Evolutionary conservation across 176 grass and related monocot species (phyloP).

Genomic region (Aegilops tauschii): DNA sequence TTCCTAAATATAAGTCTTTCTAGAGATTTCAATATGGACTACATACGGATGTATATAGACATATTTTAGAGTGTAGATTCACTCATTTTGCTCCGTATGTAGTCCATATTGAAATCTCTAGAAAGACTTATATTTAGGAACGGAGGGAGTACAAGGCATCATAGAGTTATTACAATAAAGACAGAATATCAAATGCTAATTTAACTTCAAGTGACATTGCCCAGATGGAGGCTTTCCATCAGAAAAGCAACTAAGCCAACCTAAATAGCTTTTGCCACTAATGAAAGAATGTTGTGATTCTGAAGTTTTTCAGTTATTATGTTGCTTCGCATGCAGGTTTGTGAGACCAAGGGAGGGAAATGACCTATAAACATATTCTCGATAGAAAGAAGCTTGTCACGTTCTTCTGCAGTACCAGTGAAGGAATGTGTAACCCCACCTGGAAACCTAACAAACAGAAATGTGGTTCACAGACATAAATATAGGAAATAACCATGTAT

Average conservation of each 20-base stretch:
- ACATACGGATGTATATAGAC: no score
- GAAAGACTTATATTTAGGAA: no score
- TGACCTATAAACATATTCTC: slow-evolving; percentile 93
- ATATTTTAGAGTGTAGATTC: no score
- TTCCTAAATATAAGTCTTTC: no score
- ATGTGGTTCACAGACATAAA: background rate
- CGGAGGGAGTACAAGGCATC: background rate
- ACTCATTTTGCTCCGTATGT: no score
- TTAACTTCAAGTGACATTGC: background rate
- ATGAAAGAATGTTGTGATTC: background rate
- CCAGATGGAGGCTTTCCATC: slow-evolving; percentile 3
- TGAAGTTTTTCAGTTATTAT: slow-evolving; percentile 3
- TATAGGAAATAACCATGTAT: background rate
- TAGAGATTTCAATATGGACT: no score
- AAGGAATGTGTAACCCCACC: slow-evolving; percentile 93
- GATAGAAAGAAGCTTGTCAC: slow-evolving; percentile 75
- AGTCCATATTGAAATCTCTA: no score
- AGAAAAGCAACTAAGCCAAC: background rate
- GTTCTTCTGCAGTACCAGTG: slow-evolving; percentile 83
- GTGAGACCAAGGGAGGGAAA: background rate
- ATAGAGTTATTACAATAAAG: background rate
- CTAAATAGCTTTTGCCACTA: background rate
- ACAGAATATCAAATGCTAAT: background rate
- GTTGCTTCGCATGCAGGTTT: slow-evolving; percentile 8
- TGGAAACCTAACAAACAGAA: slow-evolving; percentile 55